These are phyloP conservation scores for Ustilago cynodontis DNA, from an alignment of 1,284 basidiomycete genomes.

Conservation along the genomic window DNA sequence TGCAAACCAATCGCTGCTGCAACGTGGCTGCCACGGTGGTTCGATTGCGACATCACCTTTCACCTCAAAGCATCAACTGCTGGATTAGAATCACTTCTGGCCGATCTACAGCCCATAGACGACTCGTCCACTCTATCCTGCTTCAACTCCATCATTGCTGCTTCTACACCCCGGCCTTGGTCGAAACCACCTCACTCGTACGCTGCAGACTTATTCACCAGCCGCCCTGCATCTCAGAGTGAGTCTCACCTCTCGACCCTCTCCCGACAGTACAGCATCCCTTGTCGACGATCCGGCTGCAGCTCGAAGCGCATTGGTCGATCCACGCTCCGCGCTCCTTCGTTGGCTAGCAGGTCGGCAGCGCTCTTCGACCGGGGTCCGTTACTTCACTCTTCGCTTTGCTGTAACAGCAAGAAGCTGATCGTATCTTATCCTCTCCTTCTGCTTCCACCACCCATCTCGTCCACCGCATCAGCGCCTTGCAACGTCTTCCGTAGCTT, in stretches of 20 bases:
- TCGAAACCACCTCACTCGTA: neutral
- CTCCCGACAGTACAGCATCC: neutral
- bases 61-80: neutral
- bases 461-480: neutral
- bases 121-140: neutral
- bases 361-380: neutral
- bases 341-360: neutral
- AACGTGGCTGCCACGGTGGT: neutral
- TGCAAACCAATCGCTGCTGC: neutral
- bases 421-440: neutral
- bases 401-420: neutral
- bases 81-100: neutral
- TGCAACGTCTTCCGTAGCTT: no score
- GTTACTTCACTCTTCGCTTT: neutral
- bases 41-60: conserved; percentile 11
- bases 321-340: neutral
- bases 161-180: neutral
- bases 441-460: neutral
- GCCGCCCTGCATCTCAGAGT: neutral
- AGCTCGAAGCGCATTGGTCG: neutral
- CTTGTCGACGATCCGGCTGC: neutral
- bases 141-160: neutral
- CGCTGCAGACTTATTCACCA: neutral
- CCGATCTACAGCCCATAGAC: conserved; percentile 26
- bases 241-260: conserved; percentile 6